Conservation (phyloP, 2,329 filamentous ascomycete species). For the Esteya vermicola region DNA sequence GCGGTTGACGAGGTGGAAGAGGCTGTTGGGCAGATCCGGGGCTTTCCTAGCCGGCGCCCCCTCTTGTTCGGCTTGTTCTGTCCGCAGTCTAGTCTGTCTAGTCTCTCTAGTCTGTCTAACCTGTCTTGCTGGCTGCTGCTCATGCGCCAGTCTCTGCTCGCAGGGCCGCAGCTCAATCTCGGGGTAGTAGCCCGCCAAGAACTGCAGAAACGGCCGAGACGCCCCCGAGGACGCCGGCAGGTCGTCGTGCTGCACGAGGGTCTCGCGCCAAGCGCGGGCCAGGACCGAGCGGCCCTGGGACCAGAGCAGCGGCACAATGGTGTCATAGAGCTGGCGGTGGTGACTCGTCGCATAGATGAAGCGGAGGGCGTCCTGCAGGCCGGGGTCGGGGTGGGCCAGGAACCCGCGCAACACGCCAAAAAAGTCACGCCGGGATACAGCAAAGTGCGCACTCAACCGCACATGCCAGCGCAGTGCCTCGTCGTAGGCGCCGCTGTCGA, state of each 20-base stretch:
- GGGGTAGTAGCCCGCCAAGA: conserved; percentile 30
- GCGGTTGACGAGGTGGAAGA: conserved; percentile 14
- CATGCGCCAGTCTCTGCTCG: conserved; percentile 18
- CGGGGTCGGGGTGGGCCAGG: conserved; percentile 20
- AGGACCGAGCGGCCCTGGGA: conserved; percentile 26
- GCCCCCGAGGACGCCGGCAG: conserved; percentile 21
- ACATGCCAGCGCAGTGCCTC: conserved; percentile 33
- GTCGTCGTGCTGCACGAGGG: conserved; percentile 26
- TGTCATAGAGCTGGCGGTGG: conserved; percentile 33
- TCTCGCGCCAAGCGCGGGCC: conserved; percentile 32
- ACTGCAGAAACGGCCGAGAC: conserved; percentile 32
- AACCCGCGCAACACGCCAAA: conserved; percentile 25
- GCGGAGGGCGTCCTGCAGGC: conserved; percentile 25
- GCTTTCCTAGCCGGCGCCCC: not conserved
- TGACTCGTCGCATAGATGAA: conserved; percentile 29
- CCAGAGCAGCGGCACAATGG: conserved; percentile 36
- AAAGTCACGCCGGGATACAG: conserved; percentile 26
- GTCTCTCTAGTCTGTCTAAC: no score
- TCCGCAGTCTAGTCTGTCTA: no score
- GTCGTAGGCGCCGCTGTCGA: conserved; percentile 23
- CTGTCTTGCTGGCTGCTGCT: not conserved
- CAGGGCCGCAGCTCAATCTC: conserved; percentile 20
- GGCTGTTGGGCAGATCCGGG: conserved; percentile 2
- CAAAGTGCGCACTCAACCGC: conserved; percentile 27
- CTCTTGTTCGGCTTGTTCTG: not conserved